Conservation (phyloP, 1,139 yeast species). For the Taiozyma onychis region DNA sequence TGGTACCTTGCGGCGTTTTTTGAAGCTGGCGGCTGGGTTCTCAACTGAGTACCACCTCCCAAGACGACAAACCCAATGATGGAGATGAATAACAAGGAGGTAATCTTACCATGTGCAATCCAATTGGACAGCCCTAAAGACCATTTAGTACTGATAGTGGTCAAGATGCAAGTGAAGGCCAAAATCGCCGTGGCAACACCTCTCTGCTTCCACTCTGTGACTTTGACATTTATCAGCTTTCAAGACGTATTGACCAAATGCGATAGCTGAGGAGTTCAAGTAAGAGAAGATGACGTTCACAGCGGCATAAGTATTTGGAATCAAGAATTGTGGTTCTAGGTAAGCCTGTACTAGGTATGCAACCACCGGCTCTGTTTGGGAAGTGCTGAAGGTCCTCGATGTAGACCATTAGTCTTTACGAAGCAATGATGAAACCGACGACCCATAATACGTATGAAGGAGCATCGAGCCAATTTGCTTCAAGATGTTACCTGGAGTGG, state of each 20-base stretch:
- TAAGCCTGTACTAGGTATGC: conserved; percentile 40
- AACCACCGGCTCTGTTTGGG: conserved; percentile 36
- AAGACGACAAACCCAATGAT: conserved; percentile 36
- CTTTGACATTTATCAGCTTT: conserved; percentile 32
- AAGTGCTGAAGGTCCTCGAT: conserved; percentile 37
- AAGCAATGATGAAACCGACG: conserved; percentile 33
- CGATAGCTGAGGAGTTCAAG: conserved; percentile 37
- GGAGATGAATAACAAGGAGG: conserved; percentile 33
- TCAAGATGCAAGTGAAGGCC: conserved; percentile 27
- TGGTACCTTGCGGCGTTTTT: conserved; percentile 36
- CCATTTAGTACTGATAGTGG: conserved; percentile 30
- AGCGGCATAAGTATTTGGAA: conserved; percentile 40
- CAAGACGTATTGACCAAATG: conserved; percentile 36
- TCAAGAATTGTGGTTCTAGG: conserved; percentile 35
- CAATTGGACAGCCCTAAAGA: conserved; percentile 33
- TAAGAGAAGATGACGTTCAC: conserved; percentile 35
- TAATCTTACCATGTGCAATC: conserved; percentile 36
- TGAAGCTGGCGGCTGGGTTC: conserved; percentile 31
- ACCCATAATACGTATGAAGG: conserved; percentile 40
- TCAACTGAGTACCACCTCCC: conserved; percentile 34
- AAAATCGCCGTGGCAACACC: conserved; percentile 38
- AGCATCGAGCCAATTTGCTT: conserved; percentile 37
- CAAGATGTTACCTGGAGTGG: conserved; percentile 35
- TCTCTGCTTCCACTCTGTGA: conserved; percentile 36
- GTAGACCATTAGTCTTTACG: conserved; percentile 32